Evolutionary conservation across 768 basidiomycete species (phyloP), one percentile per base, ranked within the genome.

Genomic region (Pholiota conissans): DNA sequence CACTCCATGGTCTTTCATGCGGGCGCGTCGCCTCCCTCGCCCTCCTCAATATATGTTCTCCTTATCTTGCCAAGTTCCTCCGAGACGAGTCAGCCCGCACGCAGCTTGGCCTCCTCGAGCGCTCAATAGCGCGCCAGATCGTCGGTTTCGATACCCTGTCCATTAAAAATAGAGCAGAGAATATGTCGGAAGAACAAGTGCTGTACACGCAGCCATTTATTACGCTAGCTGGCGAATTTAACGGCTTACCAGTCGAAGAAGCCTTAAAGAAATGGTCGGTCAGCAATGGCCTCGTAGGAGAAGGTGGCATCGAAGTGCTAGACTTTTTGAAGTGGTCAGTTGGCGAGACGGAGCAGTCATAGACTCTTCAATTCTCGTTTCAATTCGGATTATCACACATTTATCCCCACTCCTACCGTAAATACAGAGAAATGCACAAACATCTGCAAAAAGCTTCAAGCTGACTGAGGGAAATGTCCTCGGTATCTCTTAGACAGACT

Each of bases 51-150:
- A 48, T 69, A 26, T 56, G 62, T 37, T 77, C 87, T 20, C 69
- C 77, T 55, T 63, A 75, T 53, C 70, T 89, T 47, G 56, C 75
- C 34, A 66, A 72, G 26, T 66, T 80, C 59, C 68, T 86, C 45
- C 71, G 70, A 14, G 77, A 80, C 2, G 69, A 79, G 48, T 67
- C 67, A n/a, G 87, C 88, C 64, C 72, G 76, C 26, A 69, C 74
- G n/a, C 83, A 89, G 35, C 73, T 91, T 16, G 76, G 76, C 29
- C 78, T 79, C 40, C 76, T 96, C 13, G 85, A 90, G 62, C 85
- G 91, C 22, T 82, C 88, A 2, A 61, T 96, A n/a, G 89, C 88
- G 9, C 82, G 93, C 39, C 95, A 96, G 72, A 87, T 93, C 50
- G 85, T 86, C 20, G 95, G 93, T 2, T 88, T 95, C 67, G 85